Evolutionary conservation across 1,284 basidiomycete genomes (phyloP).

Genomic region (Cryptococcus sp.): DNA sequence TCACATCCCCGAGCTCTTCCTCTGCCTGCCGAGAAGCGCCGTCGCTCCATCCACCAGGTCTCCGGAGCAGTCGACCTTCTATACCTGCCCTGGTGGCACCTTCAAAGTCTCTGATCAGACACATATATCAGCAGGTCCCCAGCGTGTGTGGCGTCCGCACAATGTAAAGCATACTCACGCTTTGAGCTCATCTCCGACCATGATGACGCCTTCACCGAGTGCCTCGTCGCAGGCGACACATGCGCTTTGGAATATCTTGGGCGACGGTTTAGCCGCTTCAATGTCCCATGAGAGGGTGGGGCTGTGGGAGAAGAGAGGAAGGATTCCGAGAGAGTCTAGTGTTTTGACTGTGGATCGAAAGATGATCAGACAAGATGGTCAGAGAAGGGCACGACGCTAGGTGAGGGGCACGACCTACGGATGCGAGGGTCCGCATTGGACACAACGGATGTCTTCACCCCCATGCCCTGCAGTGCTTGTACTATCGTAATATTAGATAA

Average conservation of each 20-base stretch:
- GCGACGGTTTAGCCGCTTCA: constrained; percentile 43
- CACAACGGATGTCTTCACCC: constrained; percentile 42
- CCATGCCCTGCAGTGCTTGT: constrained; percentile 28
- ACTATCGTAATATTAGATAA: constrained; percentile 22
- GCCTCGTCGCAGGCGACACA: constrained; percentile 26
- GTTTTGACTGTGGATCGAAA: constrained; percentile 32
- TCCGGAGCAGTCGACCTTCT: constrained; percentile 41
- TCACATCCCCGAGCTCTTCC: constrained; percentile 35
- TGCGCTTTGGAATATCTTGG: constrained; percentile 38
- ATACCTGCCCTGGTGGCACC: constrained; percentile 39
- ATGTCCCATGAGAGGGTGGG: constrained; percentile 46
- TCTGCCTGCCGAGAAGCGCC: constrained; percentile 36
- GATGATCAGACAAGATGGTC: neutral
- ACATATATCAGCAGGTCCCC: neutral
- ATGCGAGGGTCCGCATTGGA: constrained; percentile 50
- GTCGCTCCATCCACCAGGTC: constrained; percentile 46
- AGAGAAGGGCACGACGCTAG: neutral
- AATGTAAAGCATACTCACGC: constrained; percentile 36
- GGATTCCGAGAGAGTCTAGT: constrained; percentile 37
- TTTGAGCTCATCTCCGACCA: constrained; percentile 50
- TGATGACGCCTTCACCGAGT: constrained; percentile 38
- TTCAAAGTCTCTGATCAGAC: constrained; percentile 37
- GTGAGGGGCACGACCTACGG: constrained; percentile 22
- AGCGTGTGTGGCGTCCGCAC: neutral
- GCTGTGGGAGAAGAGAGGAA: constrained; percentile 31